These are phyloP conservation scores for Komagataea norvegica DNA, from an alignment of 1,139 yeast genomes.

Conservation along the genomic window DNA sequence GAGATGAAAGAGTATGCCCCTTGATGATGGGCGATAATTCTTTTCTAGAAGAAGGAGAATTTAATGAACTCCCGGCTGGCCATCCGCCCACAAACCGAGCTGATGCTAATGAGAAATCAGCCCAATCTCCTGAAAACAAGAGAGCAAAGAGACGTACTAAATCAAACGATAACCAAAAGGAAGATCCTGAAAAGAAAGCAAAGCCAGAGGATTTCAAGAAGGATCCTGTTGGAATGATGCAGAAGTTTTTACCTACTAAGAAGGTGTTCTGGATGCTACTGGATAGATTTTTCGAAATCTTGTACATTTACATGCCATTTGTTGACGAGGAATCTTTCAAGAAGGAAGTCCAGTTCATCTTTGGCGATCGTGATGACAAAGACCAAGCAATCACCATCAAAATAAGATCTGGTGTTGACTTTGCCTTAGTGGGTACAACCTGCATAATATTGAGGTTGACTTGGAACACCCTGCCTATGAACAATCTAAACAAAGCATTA, in stretches of 20 bases:
- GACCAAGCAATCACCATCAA: conserved; percentile 28
- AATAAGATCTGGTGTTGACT: conserved; percentile 23
- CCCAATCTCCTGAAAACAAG: conserved; percentile 6
- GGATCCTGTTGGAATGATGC: conserved; percentile 33
- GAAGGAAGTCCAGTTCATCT: conserved; percentile 28
- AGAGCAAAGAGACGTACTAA: conserved; percentile 14
- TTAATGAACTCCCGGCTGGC: conserved; percentile 1
- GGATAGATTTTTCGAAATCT: conserved; percentile 36
- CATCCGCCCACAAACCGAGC: background rate
- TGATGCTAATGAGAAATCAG: background rate
- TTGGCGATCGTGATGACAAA: conserved; percentile 29
- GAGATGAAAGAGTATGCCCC: conserved; percentile 36
- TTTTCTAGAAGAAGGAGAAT: conserved; percentile 12
- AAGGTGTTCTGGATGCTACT: conserved; percentile 34
- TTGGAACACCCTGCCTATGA: conserved; percentile 45
- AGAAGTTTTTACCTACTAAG: conserved; percentile 35
- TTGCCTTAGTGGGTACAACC: conserved; percentile 36
- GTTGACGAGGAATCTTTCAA: conserved; percentile 36
- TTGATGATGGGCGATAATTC: conserved; percentile 37
- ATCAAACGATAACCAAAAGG: conserved; percentile 1
- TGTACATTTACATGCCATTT: conserved; percentile 39
- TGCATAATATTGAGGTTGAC: conserved; percentile 45
- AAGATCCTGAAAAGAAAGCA: conserved; percentile 4
- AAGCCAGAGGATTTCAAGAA: conserved; percentile 20
- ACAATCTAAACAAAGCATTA: conserved; percentile 22